A percentile compares a stretch with the other conserved stretches of the same genome.
phyloP scores from a whole-genome alignment of 2,329 filamentous ascomycete genomes.

The Cordyceps farinosa region DNA sequence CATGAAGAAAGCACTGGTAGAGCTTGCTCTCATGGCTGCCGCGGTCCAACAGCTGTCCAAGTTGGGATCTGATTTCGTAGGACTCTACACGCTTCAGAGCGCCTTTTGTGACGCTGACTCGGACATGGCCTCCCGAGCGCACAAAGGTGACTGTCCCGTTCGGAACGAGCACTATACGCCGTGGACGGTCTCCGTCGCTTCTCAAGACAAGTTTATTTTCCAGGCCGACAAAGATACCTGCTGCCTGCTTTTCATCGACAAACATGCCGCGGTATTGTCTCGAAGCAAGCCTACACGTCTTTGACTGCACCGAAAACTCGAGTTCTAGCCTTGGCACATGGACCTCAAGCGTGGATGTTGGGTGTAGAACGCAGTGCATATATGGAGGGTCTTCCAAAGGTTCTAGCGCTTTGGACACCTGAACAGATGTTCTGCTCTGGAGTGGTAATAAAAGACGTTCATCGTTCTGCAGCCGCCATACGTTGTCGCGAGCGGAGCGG shows the following conservation, averaged over 20 bases:
- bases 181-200: not conserved
- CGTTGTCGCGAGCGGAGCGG: too few relatives aligned
- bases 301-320: constrained; percentile 39
- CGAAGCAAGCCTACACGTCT: constrained; percentile 35
- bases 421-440: not conserved
- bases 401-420: not conserved
- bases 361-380: constrained; percentile 3
- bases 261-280: constrained; percentile 48
- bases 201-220: constrained; percentile 46
- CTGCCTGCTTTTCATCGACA: constrained; percentile 43
- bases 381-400: not conserved
- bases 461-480: not conserved
- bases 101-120: not conserved
- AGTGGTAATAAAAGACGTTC: not conserved
- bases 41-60: constrained; percentile 50
- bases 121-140: not conserved
- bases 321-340: constrained; percentile 46
- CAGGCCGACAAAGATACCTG: constrained; percentile 49
- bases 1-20: constrained; percentile 48
- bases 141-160: not conserved
- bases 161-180: not conserved
- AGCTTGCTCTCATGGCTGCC: constrained; percentile 52
- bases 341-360: constrained; percentile 31
- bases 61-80: constrained; percentile 43
- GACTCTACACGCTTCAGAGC: constrained; percentile 29